Evolutionary conservation across 495 filamentous ascomycete species (phyloP), one percentile per base, ranked within the genome.

Genomic region (Penicillium waksmanii): DNA sequence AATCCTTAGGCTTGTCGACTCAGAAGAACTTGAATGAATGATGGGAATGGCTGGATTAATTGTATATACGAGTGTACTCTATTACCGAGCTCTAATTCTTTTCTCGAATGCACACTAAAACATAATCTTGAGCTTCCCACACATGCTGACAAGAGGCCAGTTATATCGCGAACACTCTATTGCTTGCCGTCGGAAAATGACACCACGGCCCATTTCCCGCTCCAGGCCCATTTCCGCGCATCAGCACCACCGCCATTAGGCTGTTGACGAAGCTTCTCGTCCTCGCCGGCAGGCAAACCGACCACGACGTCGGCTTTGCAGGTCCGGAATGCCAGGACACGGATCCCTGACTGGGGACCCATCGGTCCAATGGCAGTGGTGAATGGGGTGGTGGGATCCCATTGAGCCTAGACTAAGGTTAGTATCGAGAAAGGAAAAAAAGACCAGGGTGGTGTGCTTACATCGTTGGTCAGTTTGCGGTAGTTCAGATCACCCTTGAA

Each of bases 401-500:
- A 98, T 60, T 81, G 79, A 35, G 86, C 89, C 89, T 93, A 61
- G 6, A 7, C 31, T 66, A 51, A 54, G 7, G n/a, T 18, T 13
- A 44, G 15, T 44, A 44, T 17, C 42, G 17, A 44, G n/a, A 17
- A 44, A 9, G n/a, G 3, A 44, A 19, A 19, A 4, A 18, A 17
- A 13, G 9, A 19, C 8, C n/a, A n/a, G n/a, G n/a, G n/a, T 17
- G n/a, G 5, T 7, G 17, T 15, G 77, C 87, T 82, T 77, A 93
- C 92, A 75, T 98, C 96, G 25, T 83, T 91, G 23, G 87, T 89
- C 55, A 98, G 68, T 68, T 98, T 98, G 35, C 95, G 79, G 66
- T 98, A 98, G 67, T 98, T 98, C 64, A 98, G 69, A 75, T 98
- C 95, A 8, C 95, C 95, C 78, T 98, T 98, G 79, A 97, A 96